A percentile compares a stretch with the other conserved stretches of the same genome.
phyloP scores from a whole-genome alignment of 768 basidiomycete genomes.

The Termitomyces sp. region DNA sequence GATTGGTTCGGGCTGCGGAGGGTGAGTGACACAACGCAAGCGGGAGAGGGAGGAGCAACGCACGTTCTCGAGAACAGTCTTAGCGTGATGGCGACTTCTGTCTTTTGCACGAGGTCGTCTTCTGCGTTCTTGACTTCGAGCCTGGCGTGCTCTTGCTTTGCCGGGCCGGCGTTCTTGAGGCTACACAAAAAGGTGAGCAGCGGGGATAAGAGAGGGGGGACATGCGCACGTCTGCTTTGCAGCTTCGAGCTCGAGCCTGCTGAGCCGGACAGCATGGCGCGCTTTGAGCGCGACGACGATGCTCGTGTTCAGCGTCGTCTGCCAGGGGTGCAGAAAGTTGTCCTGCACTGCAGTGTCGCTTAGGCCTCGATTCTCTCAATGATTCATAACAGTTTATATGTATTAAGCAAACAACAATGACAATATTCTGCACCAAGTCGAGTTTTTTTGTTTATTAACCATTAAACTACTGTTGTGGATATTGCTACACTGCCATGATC shows the following conservation, averaged over 20 bases:
- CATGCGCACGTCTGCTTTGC: constrained; percentile 76
- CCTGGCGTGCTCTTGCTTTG: constrained; percentile 86
- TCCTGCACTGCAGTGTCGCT: constrained; percentile 62
- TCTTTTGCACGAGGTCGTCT: constrained; percentile 96
- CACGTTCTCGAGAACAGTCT: constrained; percentile 97
- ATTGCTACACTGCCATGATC: too few relatives aligned
- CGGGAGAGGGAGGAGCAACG: constrained; percentile 29
- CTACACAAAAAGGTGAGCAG: too few relatives aligned
- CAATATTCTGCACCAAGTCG: too few relatives aligned
- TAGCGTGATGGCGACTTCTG: constrained; percentile 95
- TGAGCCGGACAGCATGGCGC: too few relatives aligned
- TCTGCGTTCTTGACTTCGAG: constrained; percentile 92
- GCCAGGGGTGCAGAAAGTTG: too few relatives aligned
- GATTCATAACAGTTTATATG: too few relatives aligned
- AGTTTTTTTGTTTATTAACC: not conserved
- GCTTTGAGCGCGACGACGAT: too few relatives aligned
- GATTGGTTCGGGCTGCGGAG: constrained; percentile 81
- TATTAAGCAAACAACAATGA: too few relatives aligned
- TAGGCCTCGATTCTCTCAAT: too few relatives aligned
- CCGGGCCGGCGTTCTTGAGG: constrained; percentile 68
- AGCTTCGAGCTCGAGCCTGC: constrained; percentile 84
- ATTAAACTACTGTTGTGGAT: too few relatives aligned
- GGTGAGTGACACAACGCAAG: not conserved
- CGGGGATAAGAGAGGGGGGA: not conserved
- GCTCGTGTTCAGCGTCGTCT: too few relatives aligned